Percentiles rank a stretch among this genome's conserved stretches.
phyloP scores from a whole-genome alignment of 139 green algal genomes.

The Chlorella sp. region DNA sequence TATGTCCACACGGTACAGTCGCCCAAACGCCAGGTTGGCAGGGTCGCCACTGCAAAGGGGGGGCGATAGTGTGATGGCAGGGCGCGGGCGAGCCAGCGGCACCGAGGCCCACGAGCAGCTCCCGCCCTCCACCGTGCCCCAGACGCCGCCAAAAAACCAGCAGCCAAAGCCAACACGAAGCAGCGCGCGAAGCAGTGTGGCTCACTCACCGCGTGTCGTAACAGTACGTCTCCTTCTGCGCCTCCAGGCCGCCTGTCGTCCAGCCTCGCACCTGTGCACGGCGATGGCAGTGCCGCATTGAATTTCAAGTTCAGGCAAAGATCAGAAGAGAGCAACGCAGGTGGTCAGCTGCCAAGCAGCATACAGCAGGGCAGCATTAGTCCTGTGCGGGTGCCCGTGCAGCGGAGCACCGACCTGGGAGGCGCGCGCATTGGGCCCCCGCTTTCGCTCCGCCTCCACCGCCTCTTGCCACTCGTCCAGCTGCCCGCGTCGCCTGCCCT shows the following conservation, averaged over 20 bases:
- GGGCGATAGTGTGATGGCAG: background rate
- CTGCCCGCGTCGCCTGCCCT: conserved; percentile 16
- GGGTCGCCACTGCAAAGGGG: conserved; percentile 43
- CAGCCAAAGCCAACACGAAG: background rate
- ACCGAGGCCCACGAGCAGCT: background rate
- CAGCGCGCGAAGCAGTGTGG: background rate
- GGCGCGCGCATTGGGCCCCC: too few species aligned
- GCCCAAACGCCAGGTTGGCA: conserved; percentile 67
- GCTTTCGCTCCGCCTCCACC: too few species aligned
- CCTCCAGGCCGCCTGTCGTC: too few species aligned
- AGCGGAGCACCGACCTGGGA: too few species aligned
- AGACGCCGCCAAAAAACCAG: background rate
- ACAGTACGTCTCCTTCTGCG: conserved; percentile 11
- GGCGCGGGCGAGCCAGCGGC: background rate
- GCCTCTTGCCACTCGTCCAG: too few species aligned
- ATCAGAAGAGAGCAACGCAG: too few species aligned
- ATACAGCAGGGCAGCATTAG: too few species aligned
- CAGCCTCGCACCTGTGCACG: too few species aligned
- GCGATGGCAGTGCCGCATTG: too few species aligned
- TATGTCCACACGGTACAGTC: conserved; percentile 61
- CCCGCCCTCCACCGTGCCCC: background rate
- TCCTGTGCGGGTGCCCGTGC: too few species aligned
- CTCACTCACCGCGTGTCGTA: conserved; percentile 12
- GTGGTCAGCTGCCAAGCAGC: too few species aligned
- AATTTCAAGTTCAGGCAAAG: too few species aligned